Evolutionary conservation across 371 early-diverging fungal species (phyloP).

Genomic region (Mucor saturninus): DNA sequence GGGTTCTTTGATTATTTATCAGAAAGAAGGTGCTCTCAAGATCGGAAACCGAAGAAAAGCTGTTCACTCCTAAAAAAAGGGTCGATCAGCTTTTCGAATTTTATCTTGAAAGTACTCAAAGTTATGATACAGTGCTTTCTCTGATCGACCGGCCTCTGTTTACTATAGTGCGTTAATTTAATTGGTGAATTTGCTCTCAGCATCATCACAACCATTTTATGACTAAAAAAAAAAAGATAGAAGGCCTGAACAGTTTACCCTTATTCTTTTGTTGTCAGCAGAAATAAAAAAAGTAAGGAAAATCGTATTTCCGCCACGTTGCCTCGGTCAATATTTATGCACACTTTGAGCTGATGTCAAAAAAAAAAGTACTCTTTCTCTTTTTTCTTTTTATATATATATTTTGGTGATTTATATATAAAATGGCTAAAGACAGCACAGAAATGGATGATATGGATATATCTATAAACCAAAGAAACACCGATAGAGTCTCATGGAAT

Average conservation of each 20-base stretch:
- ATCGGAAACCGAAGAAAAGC: too few species aligned
- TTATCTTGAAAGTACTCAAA: too few species aligned
- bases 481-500: conserved; percentile 8
- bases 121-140: too few species aligned
- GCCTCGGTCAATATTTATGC: not conserved
- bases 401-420: too few species aligned
- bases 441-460: not conserved
- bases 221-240: not conserved
- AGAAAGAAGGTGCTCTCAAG: too few species aligned
- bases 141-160: too few species aligned
- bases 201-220: too few species aligned
- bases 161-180: too few species aligned
- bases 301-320: conserved; percentile 8
- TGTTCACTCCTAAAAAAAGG: too few species aligned
- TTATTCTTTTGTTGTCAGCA: not conserved
- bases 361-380: not conserved
- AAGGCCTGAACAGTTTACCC: not conserved
- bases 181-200: too few species aligned
- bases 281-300: not conserved
- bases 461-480: not conserved
- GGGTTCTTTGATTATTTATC: too few species aligned
- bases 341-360: conserved; percentile 8
- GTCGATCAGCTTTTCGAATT: too few species aligned
- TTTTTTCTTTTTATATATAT: not conserved
- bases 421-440: not conserved